Conservation (phyloP, 164 flowering plant species). For the Litsea cubeba region DNA sequence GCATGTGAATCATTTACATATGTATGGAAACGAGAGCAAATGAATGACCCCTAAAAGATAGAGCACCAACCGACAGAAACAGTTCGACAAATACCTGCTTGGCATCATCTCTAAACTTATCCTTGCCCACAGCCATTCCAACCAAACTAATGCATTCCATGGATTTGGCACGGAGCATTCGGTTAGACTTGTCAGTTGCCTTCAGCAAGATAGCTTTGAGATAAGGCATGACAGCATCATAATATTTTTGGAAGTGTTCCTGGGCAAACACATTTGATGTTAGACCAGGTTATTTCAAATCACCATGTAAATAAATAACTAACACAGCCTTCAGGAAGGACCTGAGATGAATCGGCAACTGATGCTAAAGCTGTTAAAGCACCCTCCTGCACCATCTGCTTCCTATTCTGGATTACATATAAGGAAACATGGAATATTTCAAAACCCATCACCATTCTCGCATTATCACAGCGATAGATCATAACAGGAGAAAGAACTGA, state of each 20-base stretch:
- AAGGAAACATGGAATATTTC: not conserved
- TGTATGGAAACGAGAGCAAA: too few species aligned
- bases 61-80: not conserved
- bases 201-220: conserved; percentile 81
- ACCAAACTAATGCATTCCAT: conserved; percentile 99
- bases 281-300: not conserved
- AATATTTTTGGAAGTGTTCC: conserved; percentile 96
- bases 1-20: not conserved
- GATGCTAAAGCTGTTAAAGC: conserved; percentile 99
- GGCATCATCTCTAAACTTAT: conserved; percentile 94
- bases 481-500: not conserved
- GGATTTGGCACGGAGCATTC: conserved; percentile 99
- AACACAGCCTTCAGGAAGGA: conserved; percentile 15
- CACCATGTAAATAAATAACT: not conserved
- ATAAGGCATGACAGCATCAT: conserved; percentile 98
- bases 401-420: conserved; percentile 63
- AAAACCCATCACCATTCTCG: not conserved
- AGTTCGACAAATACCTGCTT: conserved; percentile 61
- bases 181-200: conserved; percentile 92
- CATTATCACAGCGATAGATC: not conserved
- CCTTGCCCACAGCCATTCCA: conserved; percentile 99
- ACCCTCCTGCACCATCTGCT: conserved; percentile 99
- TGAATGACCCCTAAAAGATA: not conserved
- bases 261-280: conserved; percentile 14
- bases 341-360: conserved; percentile 99